Evolutionary conservation across 176 grass and related monocot species (phyloP), one percentile per base, ranked within the genome.

Genomic region (Lolium multiflorum): DNA sequence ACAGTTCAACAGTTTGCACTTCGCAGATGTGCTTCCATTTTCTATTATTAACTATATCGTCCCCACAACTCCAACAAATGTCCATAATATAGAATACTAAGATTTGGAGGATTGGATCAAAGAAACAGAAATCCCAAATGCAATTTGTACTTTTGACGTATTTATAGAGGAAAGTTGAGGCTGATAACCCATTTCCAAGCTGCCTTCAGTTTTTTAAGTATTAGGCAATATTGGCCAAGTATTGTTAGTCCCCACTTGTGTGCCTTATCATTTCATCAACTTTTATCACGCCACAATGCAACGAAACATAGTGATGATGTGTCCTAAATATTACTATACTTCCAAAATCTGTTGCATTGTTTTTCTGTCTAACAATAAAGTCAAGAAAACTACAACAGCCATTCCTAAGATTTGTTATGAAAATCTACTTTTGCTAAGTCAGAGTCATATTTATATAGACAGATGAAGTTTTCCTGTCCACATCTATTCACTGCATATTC

Each of bases 41-140:
- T 15, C 2, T 66, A 35, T 66, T 35, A 37, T 68, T 16, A 14
- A 48, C 20, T 15, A 24, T 65, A 66, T 11, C 24, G 59, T 50
- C n/a, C 11, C 25, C 21, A 75, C n/a, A 39, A 76, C 14, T 35
- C 62, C 18, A 22, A 68, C 20, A 86, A 41, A 65, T 90, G 77
- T 64, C 39, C 63, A 62, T 22, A 86, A 72, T 12, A 55, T 73
- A 51, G 6, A 69, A 46, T 54, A n/a, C 4, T 31, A 28, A 9
- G 12, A 63, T 39, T 82, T 31, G 7, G 22, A 65, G 4, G 3
- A 73, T 57, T 35, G 24, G 11, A 55, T 6, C 44, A 83, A 63
- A 14, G 64, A 56, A 81, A 76, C 44, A 71, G 9, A 87, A 26
- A 87, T 16, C 18, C 7, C 52, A 55, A 79, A 79, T 20, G 3